These are phyloP conservation scores for Eucalyptus curtisii DNA, from an alignment of 345 rosid genomes.

Conservation along the genomic window DNA sequence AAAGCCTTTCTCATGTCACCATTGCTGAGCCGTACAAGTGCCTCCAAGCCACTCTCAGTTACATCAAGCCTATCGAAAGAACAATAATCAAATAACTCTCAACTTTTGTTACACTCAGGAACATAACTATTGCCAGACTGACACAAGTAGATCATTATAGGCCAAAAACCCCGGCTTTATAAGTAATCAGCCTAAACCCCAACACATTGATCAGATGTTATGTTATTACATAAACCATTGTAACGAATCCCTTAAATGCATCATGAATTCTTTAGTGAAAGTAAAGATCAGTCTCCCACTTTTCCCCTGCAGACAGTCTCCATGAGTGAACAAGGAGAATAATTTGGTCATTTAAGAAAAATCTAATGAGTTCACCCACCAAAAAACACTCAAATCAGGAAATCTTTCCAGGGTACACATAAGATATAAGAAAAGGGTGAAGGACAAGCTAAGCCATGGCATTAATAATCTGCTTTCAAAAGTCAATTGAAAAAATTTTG, in stretches of 20 bases:
- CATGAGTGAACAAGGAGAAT: not conserved
- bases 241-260: not conserved
- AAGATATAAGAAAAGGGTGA: not conserved
- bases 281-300: not conserved
- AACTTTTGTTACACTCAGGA: not conserved
- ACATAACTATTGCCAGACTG: not conserved
- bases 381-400: not conserved
- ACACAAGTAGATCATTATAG: not conserved
- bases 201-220: not conserved
- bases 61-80: conserved; percentile 46
- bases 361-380: not conserved
- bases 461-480: not conserved
- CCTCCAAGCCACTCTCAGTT: conserved; percentile 61
- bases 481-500: not conserved
- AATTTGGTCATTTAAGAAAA: not conserved
- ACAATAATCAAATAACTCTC: not conserved
- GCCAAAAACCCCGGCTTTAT: not conserved
- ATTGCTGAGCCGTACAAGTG: conserved; percentile 78
- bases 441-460: not conserved
- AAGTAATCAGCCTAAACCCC: not conserved
- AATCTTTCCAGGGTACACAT: not conserved
- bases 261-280: not conserved
- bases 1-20: conserved; percentile 99
- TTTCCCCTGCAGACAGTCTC: not conserved
- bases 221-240: not conserved